These are phyloP conservation scores for Pseudocohnilembus persalinus DNA, from an alignment of 169 alveolate species.

Conservation along the genomic window DNA sequence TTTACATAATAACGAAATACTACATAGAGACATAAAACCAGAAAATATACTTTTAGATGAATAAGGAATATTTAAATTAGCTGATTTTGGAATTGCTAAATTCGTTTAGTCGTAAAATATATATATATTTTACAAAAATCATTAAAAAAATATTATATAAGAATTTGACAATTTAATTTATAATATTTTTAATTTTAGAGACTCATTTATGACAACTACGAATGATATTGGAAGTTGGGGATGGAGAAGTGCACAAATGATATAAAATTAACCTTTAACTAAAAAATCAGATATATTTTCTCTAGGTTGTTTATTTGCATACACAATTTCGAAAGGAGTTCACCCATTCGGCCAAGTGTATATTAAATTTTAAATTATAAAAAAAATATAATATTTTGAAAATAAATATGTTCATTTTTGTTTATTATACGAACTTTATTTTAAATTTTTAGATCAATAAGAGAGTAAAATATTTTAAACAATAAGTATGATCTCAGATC, in stretches of 20 bases:
- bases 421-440: neutral
- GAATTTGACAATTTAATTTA: no score
- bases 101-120: neutral
- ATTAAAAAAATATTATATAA: no score
- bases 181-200: no score
- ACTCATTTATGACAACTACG: constrained; percentile 4
- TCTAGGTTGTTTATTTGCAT: constrained; percentile 53
- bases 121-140: no score
- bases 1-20: neutral
- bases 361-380: no score
- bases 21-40: neutral
- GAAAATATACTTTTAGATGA: neutral
- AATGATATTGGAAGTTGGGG: constrained; percentile 53
- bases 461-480: neutral
- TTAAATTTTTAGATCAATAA: neutral
- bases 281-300: constrained; percentile 48
- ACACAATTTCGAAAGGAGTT: constrained; percentile 39
- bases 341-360: constrained; percentile 71
- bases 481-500: neutral
- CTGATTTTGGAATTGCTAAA: neutral
- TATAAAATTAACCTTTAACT: constrained; percentile 11
- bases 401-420: no score
- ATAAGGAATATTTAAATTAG: neutral
- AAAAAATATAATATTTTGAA: no score
- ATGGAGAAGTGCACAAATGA: constrained; percentile 54